A percentile compares a stretch with the other conserved stretches of the same genome.
These are phyloP conservation scores for Leersia perrieri DNA, from an alignment of 176 grass and related monocot species.

Conservation along the genomic window DNA sequence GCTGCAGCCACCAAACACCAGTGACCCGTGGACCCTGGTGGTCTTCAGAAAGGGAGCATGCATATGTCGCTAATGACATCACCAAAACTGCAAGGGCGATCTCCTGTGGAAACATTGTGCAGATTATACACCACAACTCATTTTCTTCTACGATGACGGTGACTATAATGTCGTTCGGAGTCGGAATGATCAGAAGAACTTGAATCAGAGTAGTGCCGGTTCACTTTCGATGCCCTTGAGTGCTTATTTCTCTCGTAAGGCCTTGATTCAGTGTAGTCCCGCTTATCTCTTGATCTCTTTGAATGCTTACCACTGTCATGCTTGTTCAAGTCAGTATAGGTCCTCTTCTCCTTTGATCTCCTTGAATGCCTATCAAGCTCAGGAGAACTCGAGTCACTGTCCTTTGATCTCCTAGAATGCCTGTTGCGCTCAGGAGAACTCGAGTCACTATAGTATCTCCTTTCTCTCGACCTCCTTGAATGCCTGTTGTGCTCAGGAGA, in stretches of 20 bases:
- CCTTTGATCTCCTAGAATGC: neutral
- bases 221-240: constrained; percentile 37
- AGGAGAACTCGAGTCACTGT: neutral
- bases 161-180: constrained; percentile 16
- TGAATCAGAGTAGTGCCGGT: constrained; percentile 18
- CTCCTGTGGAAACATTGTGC: neutral
- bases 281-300: neutral
- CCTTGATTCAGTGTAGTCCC: neutral
- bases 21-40: neutral
- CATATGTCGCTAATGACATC: neutral
- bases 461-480: constrained; percentile 35
- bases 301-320: neutral
- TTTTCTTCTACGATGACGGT: constrained; percentile 31
- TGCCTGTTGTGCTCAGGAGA: constrained; percentile 15
- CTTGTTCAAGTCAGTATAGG: neutral
- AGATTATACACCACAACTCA: neutral
- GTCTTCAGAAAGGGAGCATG: neutral
- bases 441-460: neutral
- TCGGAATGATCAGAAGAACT: constrained; percentile 34
- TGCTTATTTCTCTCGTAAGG: constrained; percentile 7
- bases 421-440: constrained; percentile 13
- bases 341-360: neutral
- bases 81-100: neutral
- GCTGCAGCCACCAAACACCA: neutral
- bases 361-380: neutral